These are phyloP conservation scores for Paramyrothecium roridum DNA, from an alignment of 2,329 filamentous ascomycete genomes.

Conservation along the genomic window DNA sequence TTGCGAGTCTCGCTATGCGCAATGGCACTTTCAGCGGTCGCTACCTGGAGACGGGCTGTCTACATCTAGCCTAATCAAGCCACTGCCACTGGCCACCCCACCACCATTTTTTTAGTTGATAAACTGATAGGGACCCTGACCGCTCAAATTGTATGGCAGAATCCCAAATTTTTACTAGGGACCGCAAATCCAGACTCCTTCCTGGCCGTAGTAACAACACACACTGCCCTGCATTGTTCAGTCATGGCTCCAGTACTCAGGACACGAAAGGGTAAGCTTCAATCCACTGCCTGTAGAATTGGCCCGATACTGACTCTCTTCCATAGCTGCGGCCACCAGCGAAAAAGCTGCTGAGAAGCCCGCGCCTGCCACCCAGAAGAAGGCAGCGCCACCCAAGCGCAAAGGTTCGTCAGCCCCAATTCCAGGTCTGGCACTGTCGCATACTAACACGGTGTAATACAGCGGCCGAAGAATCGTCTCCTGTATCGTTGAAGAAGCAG, in stretches of 20 bases:
- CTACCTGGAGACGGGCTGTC: too few species aligned
- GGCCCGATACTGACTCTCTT: constrained; percentile 14
- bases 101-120: constrained; percentile 6
- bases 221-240: constrained; percentile 11
- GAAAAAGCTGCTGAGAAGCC: constrained; percentile 30
- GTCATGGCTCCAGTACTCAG: constrained; percentile 45
- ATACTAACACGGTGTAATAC: constrained; percentile 16
- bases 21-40: too few species aligned
- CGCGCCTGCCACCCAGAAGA: constrained; percentile 9
- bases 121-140: constrained; percentile 23
- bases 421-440: not conserved
- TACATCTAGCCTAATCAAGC: not conserved
- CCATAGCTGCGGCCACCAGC: not conserved
- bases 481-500: constrained; percentile 41
- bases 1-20: too few species aligned
- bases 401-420: constrained; percentile 24
- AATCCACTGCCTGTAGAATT: not conserved
- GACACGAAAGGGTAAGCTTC: constrained; percentile 29
- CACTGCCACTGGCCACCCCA: not conserved
- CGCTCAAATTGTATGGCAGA: constrained; percentile 31
- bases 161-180: constrained; percentile 28
- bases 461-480: constrained; percentile 44
- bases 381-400: constrained; percentile 27
- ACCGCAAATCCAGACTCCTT: constrained; percentile 11
- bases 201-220: constrained; percentile 3